Evolutionary conservation across 176 grass and related monocot species (phyloP).

Genomic region (Carex kokanica): DNA sequence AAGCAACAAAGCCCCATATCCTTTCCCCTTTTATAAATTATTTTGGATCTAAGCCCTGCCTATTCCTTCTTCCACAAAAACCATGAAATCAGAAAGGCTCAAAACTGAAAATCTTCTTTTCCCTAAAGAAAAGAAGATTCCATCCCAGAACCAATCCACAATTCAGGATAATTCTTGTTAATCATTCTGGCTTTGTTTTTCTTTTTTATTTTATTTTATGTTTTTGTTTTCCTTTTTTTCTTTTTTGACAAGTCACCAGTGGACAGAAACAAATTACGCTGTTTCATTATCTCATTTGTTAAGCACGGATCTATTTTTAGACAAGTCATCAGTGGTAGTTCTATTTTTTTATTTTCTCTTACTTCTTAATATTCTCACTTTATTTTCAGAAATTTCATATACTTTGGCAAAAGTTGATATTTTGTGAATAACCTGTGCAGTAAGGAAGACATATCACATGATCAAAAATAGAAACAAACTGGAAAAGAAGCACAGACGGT

Average conservation of each 20-base stretch:
- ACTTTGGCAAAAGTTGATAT: background rate
- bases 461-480: no score
- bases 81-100: background rate
- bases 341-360: background rate
- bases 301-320: slow-evolving; percentile 32
- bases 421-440: background rate
- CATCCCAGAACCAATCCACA: background rate
- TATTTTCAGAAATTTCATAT: background rate
- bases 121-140: background rate
- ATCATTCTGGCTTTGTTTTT: slow-evolving; percentile 7
- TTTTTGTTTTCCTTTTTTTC: background rate
- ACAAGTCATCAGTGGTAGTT: background rate
- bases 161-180: background rate
- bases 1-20: slow-evolving; percentile 39
- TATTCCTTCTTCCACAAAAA: slow-evolving; percentile 11
- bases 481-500: background rate
- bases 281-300: slow-evolving; percentile 11
- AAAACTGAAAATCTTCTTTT: slow-evolving; percentile 13
- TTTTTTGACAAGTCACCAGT: slow-evolving; percentile 2
- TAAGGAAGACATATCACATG: background rate
- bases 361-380: background rate
- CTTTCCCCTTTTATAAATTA: background rate
- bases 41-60: background rate
- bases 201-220: background rate
- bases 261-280: slow-evolving; percentile 19